A percentile compares a stretch with the other conserved stretches of the same genome.
Evolutionary conservation across 148 eudicot species (phyloP).

Genomic region (Rhododendron henanense): DNA sequence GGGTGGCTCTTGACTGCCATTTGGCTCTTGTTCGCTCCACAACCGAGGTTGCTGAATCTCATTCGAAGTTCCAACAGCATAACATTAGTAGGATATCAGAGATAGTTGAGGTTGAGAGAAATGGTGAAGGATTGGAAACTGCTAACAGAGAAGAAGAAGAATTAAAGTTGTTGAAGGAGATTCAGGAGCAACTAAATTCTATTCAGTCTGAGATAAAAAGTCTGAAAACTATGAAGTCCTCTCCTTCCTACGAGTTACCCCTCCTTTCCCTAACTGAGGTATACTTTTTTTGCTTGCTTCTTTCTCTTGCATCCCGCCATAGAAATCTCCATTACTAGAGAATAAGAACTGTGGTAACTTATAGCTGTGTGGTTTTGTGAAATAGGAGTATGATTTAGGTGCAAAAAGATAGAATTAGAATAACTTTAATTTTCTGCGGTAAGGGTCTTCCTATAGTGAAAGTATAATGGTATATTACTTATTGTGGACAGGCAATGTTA

Average conservation of each 20-base stretch:
- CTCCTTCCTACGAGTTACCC: conserved; percentile 30
- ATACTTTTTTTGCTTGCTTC: conserved; percentile 9
- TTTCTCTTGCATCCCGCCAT: not conserved
- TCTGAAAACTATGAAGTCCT: conserved; percentile 32
- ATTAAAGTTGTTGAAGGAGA: conserved; percentile 55
- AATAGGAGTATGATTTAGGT: not conserved
- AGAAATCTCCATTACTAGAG: not conserved
- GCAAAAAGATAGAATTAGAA: not conserved
- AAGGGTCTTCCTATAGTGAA: not conserved
- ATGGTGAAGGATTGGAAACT: conserved; percentile 22
- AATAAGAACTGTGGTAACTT: not conserved
- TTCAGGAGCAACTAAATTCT: conserved; percentile 51
- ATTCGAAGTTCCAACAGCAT: conserved; percentile 31
- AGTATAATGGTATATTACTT: not conserved
- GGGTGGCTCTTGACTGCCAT: conserved; percentile 25
- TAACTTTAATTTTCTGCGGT: not conserved
- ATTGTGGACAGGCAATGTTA: conserved; percentile 61
- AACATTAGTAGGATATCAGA: conserved; percentile 41
- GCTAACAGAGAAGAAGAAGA: conserved; percentile 31
- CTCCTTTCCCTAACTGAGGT: conserved; percentile 60
- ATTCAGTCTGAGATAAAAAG: conserved; percentile 57
- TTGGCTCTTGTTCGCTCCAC: conserved; percentile 28
- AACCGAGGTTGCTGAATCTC: conserved; percentile 32
- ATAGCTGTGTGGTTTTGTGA: not conserved
- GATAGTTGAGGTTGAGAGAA: conserved; percentile 54